Evolutionary conservation across 805 yeast species (phyloP), one percentile per base, ranked within the genome.

Genomic region (Saccharomycopsis olivae): DNA sequence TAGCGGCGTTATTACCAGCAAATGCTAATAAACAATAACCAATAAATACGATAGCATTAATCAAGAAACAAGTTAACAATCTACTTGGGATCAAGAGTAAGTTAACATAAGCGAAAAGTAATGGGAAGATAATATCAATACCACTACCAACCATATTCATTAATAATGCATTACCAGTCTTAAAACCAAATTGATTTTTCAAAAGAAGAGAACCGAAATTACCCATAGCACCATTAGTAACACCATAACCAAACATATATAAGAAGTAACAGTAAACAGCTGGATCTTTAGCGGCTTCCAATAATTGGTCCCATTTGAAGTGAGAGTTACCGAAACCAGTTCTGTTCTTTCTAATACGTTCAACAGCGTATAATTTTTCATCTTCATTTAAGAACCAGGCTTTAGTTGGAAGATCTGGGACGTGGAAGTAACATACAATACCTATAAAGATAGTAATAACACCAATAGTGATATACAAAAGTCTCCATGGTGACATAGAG

Each of bases 381-480:
- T 55, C 59, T 19, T 60, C 61, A 5, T 54, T 55, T 44, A 58
- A 55, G 30, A 57, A 58, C 61, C 62, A 60, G 3, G 70, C 65
- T 19, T 52, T 43, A 51, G 49, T 28, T 30, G 78, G 78, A 13
- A 53, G 49, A 48, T 68, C 68, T 15, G 79, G 79, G 21, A 75
- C 45, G 44, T 65, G 66, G 31, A 68, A 37, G 20, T 54, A 44
- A 40, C 68, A 55, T 2, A 64, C 31, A 13, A 66, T 34, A 9
- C 76, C 78, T 15, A 68, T 47, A 3, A 62, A 49, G 10, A 72
- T 52, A 1, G 82, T 73, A 41, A 74, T 59, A 13, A 61, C 51
- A 4, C 86, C 86, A 32, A 69, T 60, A 15, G 74, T 59, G 29
- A 78, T 55, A 49, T 65, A 78, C 2, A 73, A 49, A 13, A 69